Percentiles rank a stretch among this genome's conserved stretches.
Evolutionary conservation across 2,329 filamentous ascomycete genomes (phyloP).

Genomic region (Neoscytalidium dimidiatum): DNA sequence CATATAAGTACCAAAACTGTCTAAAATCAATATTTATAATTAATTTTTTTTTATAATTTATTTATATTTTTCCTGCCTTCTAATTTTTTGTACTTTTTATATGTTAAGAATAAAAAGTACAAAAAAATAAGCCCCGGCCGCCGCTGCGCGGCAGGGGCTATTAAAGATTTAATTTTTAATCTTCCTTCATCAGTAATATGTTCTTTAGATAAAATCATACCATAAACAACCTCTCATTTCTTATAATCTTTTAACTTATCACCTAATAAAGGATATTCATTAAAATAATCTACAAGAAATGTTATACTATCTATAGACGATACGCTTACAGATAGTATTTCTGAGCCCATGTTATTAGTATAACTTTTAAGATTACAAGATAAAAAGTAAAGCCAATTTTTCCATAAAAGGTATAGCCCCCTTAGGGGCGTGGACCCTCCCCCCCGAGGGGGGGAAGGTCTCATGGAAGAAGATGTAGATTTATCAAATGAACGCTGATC

Average conservation of each 20-base stretch:
- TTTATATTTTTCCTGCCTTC: not conserved
- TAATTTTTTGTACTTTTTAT: no score
- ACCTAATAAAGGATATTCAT: slow-evolving; percentile 1
- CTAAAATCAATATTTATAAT: not conserved
- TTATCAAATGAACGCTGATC: not conserved
- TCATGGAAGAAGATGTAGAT: not conserved
- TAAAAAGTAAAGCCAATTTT: slow-evolving; percentile 1
- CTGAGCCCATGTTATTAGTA: not conserved
- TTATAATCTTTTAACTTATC: not conserved
- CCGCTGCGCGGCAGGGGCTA: no score
- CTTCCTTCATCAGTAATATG: not conserved
- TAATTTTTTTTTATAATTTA: not conserved
- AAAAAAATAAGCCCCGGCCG: no score
- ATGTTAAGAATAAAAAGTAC: no score
- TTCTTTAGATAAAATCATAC: not conserved
- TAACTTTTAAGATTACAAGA: not conserved
- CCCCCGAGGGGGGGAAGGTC: no score
- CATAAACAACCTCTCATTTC: not conserved
- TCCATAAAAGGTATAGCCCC: not conserved
- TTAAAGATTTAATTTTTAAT: not conserved
- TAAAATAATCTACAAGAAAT: not conserved
- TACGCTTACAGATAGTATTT: not conserved
- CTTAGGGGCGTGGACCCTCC: no score
- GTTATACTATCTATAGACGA: not conserved
- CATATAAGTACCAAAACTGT: slow-evolving; percentile 3